Conservation (phyloP, 2,329 filamentous ascomycete species). For the Pseudogymnoascus sp. region DNA sequence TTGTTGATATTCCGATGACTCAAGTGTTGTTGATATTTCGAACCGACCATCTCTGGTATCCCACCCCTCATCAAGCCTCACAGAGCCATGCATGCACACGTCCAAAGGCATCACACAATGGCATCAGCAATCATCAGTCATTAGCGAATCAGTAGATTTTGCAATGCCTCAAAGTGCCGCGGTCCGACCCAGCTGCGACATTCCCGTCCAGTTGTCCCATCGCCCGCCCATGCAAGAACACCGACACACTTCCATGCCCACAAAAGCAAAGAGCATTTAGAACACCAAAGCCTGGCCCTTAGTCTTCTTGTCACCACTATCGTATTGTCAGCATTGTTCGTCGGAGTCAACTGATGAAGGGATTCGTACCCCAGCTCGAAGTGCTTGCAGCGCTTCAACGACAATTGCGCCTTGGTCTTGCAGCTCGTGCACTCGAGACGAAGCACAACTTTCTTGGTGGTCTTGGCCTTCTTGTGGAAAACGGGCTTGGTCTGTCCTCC, state of each 20-base stretch:
- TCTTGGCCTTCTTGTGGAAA: constrained; percentile 99
- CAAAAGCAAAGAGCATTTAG: constrained; percentile 57
- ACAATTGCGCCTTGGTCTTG: constrained; percentile 97
- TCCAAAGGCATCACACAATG: constrained; percentile 5
- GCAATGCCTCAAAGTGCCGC: constrained; percentile 11
- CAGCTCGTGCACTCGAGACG: constrained; percentile 94
- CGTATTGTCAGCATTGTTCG: constrained; percentile 35
- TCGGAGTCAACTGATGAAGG: neutral
- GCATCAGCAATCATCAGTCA: constrained; percentile 9
- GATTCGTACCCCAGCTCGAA: constrained; percentile 92
- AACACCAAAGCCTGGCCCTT: constrained; percentile 99
- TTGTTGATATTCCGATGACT: neutral
- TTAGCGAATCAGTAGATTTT: constrained; percentile 11
- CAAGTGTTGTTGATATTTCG: neutral
- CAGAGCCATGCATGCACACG: neutral
- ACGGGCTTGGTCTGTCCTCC: constrained; percentile 99
- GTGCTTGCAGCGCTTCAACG: constrained; percentile 99
- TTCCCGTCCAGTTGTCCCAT: constrained; percentile 4
- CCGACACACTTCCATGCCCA: constrained; percentile 1
- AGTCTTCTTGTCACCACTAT: constrained; percentile 99
- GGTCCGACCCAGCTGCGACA: constrained; percentile 7
- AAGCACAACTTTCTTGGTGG: constrained; percentile 99
- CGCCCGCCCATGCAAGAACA: constrained; percentile 5
- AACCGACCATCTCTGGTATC: neutral
- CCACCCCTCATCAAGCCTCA: neutral